phyloP scores from a whole-genome alignment of 352 stramenopile species.

The Pythium plurisporium region DNA sequence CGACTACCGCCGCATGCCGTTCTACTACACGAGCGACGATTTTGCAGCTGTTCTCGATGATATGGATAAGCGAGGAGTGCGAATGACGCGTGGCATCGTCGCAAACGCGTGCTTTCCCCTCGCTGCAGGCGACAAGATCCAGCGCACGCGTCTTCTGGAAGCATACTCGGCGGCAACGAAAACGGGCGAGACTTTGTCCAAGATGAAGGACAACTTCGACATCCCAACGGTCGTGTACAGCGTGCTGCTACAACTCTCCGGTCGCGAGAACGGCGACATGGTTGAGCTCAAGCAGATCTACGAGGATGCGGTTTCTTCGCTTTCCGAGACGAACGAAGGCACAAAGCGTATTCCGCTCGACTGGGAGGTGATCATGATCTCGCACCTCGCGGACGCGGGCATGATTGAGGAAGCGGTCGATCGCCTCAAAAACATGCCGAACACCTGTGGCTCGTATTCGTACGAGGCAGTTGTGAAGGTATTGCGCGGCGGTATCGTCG shows the following conservation, averaged over 20 bases:
- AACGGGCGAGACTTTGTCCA: constrained; percentile 12
- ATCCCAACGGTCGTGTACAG: constrained; percentile 43
- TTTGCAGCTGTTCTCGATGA: constrained; percentile 42
- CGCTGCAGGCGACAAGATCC: constrained; percentile 39
- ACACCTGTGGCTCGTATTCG: constrained; percentile 34
- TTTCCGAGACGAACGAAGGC: constrained; percentile 8
- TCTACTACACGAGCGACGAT: constrained; percentile 33
- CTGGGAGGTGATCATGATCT: constrained; percentile 43
- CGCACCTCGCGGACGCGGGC: constrained; percentile 32
- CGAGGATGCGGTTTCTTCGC: constrained; percentile 37
- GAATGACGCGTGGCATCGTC: constrained; percentile 40
- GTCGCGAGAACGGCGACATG: constrained; percentile 30
- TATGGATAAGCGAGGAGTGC: constrained; percentile 32
- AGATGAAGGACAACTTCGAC: constrained; percentile 36
- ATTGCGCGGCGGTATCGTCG: constrained; percentile 30
- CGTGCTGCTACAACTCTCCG: constrained; percentile 35
- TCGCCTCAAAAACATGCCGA: constrained; percentile 35
- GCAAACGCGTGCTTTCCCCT: constrained; percentile 32
- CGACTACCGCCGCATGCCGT: constrained; percentile 15
- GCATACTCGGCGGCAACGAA: constrained; percentile 27
- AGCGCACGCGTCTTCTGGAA: constrained; percentile 53
- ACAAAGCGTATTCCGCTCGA: constrained; percentile 33
- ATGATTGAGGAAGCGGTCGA: constrained; percentile 36
- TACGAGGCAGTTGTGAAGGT: constrained; percentile 39
- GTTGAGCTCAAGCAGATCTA: constrained; percentile 40